These are phyloP conservation scores for Hortiboletus rubellus DNA, from an alignment of 1,284 basidiomycete genomes.

Conservation along the genomic window DNA sequence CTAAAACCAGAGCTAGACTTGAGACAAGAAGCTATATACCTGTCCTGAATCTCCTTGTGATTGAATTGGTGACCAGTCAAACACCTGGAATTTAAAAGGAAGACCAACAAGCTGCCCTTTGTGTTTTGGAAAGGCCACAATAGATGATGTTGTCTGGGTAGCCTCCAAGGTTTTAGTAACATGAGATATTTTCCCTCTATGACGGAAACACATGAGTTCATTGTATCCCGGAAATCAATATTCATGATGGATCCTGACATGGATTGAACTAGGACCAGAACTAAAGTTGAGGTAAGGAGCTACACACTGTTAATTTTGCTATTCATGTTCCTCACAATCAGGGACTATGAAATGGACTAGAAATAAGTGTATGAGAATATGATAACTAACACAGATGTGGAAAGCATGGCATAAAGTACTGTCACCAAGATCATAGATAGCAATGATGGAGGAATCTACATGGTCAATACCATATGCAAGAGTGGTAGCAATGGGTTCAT, in stretches of 20 bases:
- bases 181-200: too few relatives aligned
- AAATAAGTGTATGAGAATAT: conserved; percentile 10
- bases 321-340: conserved; percentile 81
- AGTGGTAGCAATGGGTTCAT: too few relatives aligned
- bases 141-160: too few relatives aligned
- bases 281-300: not conserved
- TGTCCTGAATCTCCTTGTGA: too few relatives aligned
- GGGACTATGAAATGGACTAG: conserved; percentile 64
- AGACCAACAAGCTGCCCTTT: too few relatives aligned
- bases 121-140: too few relatives aligned
- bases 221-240: conserved; percentile 79
- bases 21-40: conserved; percentile 21
- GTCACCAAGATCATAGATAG: too few relatives aligned
- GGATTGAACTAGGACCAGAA: not conserved
- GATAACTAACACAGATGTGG: not conserved
- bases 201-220: conserved; percentile 91
- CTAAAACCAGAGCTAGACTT: not conserved
- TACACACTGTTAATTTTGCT: conserved; percentile 72
- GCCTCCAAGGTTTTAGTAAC: too few relatives aligned
- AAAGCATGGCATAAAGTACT: conserved; percentile 54
- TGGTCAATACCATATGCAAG: too few relatives aligned
- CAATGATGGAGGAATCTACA: too few relatives aligned
- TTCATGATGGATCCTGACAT: conserved; percentile 72
- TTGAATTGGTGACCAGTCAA: too few relatives aligned
- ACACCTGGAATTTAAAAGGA: too few relatives aligned